Percentiles rank a stretch among this genome's conserved stretches.
Evolutionary conservation across 345 rosid genomes (phyloP).

Genomic region (Odontarrhena argentea): DNA sequence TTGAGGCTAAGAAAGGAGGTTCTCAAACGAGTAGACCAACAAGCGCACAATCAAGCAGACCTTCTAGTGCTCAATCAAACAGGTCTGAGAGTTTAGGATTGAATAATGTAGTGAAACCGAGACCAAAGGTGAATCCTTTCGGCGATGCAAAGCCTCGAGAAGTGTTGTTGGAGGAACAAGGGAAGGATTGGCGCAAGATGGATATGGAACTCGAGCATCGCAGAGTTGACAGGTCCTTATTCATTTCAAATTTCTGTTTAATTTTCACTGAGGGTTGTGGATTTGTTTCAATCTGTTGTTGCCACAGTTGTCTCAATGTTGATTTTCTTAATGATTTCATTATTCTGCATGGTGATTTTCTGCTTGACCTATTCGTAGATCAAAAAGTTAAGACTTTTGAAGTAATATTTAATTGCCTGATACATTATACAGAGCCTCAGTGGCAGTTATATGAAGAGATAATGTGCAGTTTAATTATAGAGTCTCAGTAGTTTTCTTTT

Average conservation of each 20-base stretch:
- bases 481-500: conserved; percentile 1
- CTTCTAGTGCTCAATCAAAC: conserved; percentile 81
- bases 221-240: conserved; percentile 63
- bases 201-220: conserved; percentile 87
- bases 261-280: conserved; percentile 3
- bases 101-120: conserved; percentile 59
- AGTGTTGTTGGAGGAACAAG: conserved; percentile 81
- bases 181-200: conserved; percentile 91
- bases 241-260: conserved; percentile 5
- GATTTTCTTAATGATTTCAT: not conserved
- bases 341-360: conserved; percentile 1
- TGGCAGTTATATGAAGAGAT: conserved; percentile 9
- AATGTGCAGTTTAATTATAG: conserved; percentile 1
- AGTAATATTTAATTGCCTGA: conserved; percentile 22
- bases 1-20: conserved; percentile 67
- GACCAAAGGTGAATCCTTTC: conserved; percentile 88
- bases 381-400: not conserved
- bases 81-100: conserved; percentile 74
- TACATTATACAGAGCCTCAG: not conserved
- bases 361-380: conserved; percentile 1
- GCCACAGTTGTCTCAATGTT: conserved; percentile 4
- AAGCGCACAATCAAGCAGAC: conserved; percentile 59
- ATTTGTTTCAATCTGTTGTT: conserved; percentile 3
- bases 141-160: conserved; percentile 97
- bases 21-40: conserved; percentile 51